Evolutionary conservation across 176 grass and related monocot genomes (phyloP).

Genomic region (Aegilops speltoides): DNA sequence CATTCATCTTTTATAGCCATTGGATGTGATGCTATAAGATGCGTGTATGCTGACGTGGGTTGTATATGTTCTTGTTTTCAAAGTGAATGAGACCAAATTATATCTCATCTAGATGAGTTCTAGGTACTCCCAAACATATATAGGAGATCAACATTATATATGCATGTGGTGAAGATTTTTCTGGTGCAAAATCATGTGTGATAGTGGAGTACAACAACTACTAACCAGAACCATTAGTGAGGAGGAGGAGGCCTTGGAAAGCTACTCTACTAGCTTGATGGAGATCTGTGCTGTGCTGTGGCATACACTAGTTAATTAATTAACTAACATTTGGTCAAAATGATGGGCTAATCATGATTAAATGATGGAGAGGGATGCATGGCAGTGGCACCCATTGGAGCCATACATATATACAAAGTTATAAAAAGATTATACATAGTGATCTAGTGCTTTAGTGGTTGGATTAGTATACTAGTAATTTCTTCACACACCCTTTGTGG

Average conservation of each 20-base stretch:
- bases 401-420: not conserved
- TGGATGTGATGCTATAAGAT: too few species aligned
- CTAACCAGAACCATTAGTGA: not conserved
- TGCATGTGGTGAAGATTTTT: not conserved
- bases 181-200: not conserved
- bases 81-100: too few species aligned
- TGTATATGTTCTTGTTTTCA: too few species aligned
- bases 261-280: not conserved
- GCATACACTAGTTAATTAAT: not conserved
- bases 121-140: too few species aligned
- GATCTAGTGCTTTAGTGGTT: slow-evolving; percentile 7
- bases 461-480: slow-evolving; percentile 26
- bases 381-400: not conserved
- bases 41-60: too few species aligned
- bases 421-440: not conserved
- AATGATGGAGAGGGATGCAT: not conserved
- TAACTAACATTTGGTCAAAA: not conserved
- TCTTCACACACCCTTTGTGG: not conserved
- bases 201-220: not conserved
- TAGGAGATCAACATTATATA: not conserved
- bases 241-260: not conserved
- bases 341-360: slow-evolving; percentile 17
- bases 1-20: too few species aligned
- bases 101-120: too few species aligned
- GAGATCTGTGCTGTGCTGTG: slow-evolving; percentile 13